phyloP scores from a whole-genome alignment of 495 filamentous ascomycete species.

The Aspergillus taichungensis region DNA sequence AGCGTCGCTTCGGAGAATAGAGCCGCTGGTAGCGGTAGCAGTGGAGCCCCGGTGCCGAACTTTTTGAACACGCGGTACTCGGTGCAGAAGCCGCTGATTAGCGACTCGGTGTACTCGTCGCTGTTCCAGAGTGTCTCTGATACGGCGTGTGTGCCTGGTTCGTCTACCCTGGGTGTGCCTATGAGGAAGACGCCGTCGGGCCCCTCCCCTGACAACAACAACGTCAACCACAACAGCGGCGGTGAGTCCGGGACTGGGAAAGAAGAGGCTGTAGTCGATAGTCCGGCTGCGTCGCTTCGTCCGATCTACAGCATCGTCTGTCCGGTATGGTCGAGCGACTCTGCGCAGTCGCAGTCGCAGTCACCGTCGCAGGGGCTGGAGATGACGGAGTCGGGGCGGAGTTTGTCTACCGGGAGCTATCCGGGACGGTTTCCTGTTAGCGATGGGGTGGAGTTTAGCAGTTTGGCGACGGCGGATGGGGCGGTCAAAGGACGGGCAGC shows the following conservation, averaged over 20 bases:
- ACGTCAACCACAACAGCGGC: not conserved
- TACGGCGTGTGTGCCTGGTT: no score
- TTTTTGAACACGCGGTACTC: not conserved
- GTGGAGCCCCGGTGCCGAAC: not conserved
- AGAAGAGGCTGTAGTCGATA: no score
- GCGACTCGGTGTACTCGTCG: slow-evolving; percentile 10
- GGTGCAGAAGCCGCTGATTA: not conserved
- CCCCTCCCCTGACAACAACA: slow-evolving; percentile 2
- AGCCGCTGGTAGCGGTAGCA: not conserved
- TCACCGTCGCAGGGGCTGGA: not conserved
- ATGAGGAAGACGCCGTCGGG: slow-evolving; percentile 3
- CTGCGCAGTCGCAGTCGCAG: not conserved
- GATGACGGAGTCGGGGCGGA: slow-evolving; percentile 1
- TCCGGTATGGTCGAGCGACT: slow-evolving; percentile 8
- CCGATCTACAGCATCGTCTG: slow-evolving; percentile 4
- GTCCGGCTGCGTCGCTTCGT: no score
- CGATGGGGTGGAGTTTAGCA: slow-evolving; percentile 20
- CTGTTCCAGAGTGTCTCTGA: not conserved
- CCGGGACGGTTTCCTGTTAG: slow-evolving; percentile 30
- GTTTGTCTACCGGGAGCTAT: slow-evolving; percentile 25
- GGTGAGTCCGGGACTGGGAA: slow-evolving; percentile 7
- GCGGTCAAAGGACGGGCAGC: slow-evolving; percentile 16
- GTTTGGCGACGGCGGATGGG: slow-evolving; percentile 17
- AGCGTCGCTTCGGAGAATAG: not conserved
- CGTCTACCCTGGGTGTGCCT: slow-evolving; percentile 1